phyloP scores from a whole-genome alignment of 1,139 yeast species.

The Magnusiomyces clavatus region DNA sequence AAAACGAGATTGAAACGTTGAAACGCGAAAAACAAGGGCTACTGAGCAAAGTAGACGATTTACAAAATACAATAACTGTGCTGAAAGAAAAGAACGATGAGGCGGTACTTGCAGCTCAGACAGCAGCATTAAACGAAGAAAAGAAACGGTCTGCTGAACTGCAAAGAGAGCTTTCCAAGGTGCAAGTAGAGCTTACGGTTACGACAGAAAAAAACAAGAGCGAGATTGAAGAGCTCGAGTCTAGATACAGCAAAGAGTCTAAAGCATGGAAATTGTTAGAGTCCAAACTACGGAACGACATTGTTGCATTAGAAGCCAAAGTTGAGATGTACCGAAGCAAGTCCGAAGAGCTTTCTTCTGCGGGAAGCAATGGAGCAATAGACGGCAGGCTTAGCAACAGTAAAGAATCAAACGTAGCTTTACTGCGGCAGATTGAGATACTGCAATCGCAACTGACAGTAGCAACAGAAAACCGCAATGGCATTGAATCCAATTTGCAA shows the following conservation, averaged over 20 bases:
- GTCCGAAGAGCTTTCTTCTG: conserved; percentile 32
- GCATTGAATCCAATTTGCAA: conserved; percentile 48
- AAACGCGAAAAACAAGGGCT: conserved; percentile 16
- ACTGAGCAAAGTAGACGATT: conserved; percentile 13
- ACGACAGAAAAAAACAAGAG: conserved; percentile 16
- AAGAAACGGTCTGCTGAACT: conserved; percentile 12
- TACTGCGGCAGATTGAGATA: conserved; percentile 41
- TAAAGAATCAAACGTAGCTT: conserved; percentile 31
- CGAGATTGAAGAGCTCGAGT: conserved; percentile 22
- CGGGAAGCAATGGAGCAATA: conserved; percentile 8
- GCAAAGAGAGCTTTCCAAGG: conserved; percentile 17
- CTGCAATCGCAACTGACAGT: conserved; percentile 60
- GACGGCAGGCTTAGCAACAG: conserved; percentile 17
- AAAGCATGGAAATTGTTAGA: conserved; percentile 15
- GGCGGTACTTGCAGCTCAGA: conserved; percentile 18
- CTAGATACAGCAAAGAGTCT: conserved; percentile 18
- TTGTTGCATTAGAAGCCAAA: conserved; percentile 33
- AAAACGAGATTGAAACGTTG: conserved; percentile 20
- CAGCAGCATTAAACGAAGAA: conserved; percentile 20
- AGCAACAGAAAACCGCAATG: conserved; percentile 61
- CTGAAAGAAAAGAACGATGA: conserved; percentile 23
- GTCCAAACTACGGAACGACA: conserved; percentile 26
- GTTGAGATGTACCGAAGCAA: conserved; percentile 39
- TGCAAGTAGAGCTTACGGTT: conserved; percentile 15
- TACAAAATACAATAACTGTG: conserved; percentile 20